Percentiles rank a stretch among this genome's conserved stretches.
phyloP scores from a whole-genome alignment of 1,284 basidiomycete genomes.

The Baeospora myosura region DNA sequence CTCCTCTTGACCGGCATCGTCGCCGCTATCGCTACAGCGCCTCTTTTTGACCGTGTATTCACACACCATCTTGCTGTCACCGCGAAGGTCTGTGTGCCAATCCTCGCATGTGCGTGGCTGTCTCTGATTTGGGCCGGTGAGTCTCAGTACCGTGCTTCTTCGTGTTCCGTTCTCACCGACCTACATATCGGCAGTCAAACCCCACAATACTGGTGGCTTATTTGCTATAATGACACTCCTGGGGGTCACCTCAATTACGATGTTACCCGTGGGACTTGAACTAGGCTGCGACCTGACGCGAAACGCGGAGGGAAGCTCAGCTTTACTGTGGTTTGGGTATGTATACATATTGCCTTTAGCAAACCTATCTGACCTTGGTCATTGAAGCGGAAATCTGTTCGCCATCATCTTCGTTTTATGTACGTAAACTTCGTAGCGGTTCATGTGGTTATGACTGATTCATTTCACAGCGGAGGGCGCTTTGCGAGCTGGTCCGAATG shows the following conservation, averaged over 20 bases:
- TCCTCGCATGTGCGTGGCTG: slow-evolving; percentile 57
- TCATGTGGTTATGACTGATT: background rate
- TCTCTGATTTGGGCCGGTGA: slow-evolving; percentile 71
- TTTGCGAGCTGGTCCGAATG: slow-evolving; percentile 50
- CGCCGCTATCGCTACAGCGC: slow-evolving; percentile 56
- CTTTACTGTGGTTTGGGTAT: slow-evolving; percentile 65
- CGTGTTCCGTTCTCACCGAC: slow-evolving; percentile 3
- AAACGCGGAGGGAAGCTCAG: slow-evolving; percentile 69
- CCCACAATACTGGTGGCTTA: slow-evolving; percentile 48
- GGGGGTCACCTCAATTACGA: slow-evolving; percentile 54
- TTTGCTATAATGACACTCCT: slow-evolving; percentile 63
- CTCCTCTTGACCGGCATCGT: slow-evolving; percentile 64
- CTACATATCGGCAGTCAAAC: slow-evolving; percentile 38
- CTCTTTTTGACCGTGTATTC: slow-evolving; percentile 71
- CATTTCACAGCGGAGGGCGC: slow-evolving; percentile 46
- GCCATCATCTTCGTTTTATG: slow-evolving; percentile 54
- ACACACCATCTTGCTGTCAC: slow-evolving; percentile 60
- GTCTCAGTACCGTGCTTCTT: slow-evolving; percentile 15
- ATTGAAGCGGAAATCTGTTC: slow-evolving; percentile 53
- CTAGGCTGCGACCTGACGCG: slow-evolving; percentile 70
- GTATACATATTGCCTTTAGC: slow-evolving; percentile 17
- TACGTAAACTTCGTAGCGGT: background rate
- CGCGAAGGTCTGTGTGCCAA: slow-evolving; percentile 52
- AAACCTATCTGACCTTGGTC: slow-evolving; percentile 3
- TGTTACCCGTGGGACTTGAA: slow-evolving; percentile 70